Conservation (phyloP, 768 basidiomycete species). For the Xerocomellus amylosporus region DNA sequence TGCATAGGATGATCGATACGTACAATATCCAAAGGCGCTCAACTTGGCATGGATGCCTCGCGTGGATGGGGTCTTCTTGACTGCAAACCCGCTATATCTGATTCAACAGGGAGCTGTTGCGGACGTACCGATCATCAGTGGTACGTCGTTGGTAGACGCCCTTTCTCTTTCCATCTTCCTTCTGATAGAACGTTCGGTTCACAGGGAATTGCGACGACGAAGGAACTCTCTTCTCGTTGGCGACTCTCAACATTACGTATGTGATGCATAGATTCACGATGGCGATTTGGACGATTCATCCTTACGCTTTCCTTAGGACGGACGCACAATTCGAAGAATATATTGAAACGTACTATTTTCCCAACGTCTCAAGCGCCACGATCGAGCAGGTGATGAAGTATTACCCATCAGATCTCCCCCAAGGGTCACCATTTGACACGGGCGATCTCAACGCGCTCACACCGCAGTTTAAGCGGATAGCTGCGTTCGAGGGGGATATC, state of each 20-base stretch:
- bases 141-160: background rate
- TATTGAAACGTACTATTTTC: constrained; percentile 29
- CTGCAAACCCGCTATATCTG: constrained; percentile 30
- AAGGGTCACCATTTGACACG: constrained; percentile 56
- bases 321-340: constrained; percentile 30
- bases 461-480: constrained; percentile 49
- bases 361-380: constrained; percentile 20
- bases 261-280: background rate
- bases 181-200: background rate
- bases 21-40: constrained; percentile 16
- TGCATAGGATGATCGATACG: background rate
- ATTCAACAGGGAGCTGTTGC: constrained; percentile 36
- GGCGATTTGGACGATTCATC: background rate
- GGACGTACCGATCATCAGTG: constrained; percentile 11
- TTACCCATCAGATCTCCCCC: constrained; percentile 39
- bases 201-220: constrained; percentile 42
- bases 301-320: constrained; percentile 13
- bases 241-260: background rate
- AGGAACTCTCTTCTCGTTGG: constrained; percentile 39
- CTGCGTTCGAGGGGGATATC: constrained; percentile 49
- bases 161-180: too few species aligned
- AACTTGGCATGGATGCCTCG: constrained; percentile 36
- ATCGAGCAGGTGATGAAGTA: constrained; percentile 27
- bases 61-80: constrained; percentile 40
- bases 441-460: constrained; percentile 42